phyloP scores from a whole-genome alignment of 257 asterid species.

The Solanum paucissectum region DNA sequence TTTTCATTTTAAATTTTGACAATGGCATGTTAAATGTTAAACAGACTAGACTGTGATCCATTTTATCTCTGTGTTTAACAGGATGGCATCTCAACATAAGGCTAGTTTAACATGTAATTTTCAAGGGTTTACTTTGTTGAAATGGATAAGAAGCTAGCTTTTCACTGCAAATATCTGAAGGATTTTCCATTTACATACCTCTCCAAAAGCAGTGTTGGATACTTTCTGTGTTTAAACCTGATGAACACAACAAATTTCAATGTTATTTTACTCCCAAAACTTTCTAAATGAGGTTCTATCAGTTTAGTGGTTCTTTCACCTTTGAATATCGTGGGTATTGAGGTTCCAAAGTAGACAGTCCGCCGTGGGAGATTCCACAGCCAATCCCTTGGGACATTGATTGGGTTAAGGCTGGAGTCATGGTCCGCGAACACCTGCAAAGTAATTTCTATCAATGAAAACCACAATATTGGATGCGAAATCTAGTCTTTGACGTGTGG shows the following conservation, averaged over 20 bases:
- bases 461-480: neutral
- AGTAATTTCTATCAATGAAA: constrained; percentile 1
- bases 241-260: constrained; percentile 13
- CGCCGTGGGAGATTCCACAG: constrained; percentile 84
- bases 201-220: constrained; percentile 95
- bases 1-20: neutral
- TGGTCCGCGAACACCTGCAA: constrained; percentile 94
- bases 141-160: neutral
- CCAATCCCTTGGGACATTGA: constrained; percentile 81
- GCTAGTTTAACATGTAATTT: neutral
- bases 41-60: neutral
- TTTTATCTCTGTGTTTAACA: neutral
- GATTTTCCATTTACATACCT: constrained; percentile 38
- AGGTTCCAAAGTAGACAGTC: constrained; percentile 93
- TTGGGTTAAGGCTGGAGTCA: constrained; percentile 71
- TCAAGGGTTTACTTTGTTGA: neutral
- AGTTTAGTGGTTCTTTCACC: constrained; percentile 32
- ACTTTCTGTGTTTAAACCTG: constrained; percentile 70
- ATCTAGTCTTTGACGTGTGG: neutral
- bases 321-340: constrained; percentile 80
- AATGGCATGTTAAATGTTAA: neutral
- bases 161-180: neutral
- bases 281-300: neutral
- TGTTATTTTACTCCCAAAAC: constrained; percentile 6
- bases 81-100: neutral